Base-by-base conservation (phyloP, 345 rosid genomes). In the Ceriops decandra region DNA sequence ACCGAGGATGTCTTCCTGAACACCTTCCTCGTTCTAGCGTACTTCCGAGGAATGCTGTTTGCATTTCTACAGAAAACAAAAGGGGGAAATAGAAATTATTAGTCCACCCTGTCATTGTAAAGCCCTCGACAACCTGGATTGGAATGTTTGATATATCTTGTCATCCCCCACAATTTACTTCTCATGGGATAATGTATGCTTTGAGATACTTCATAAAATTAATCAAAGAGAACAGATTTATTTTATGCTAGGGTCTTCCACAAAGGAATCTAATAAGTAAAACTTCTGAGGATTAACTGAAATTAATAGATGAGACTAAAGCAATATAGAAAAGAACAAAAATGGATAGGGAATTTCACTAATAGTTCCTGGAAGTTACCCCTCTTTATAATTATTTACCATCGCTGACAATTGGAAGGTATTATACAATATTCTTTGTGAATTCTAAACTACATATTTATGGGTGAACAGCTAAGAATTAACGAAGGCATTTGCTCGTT, bases 1-100 rank as follows among this genome's bases (percentile, higher is more conserved):
- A 76, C 86, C 5, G 80, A 85, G 62, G 97, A 91, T 69, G 32
- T 70, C 36, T 84, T 91, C 69, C 83, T 91, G 86, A 84, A 93
- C 76, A 66, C 95, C 24, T 91, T 91, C 67, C 93, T 88, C 5
- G 74, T 81, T 13, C 16, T 42, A 42, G 15, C 3, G 49, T 42
- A 42, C 49, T 42, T 42, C 17, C 16, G 4, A 13, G 13, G 19
- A 42, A 42, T 42, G 19, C 49, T 3, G 19, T 15, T 42, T 13
- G 49, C 49, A 11, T 42, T 42, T 13, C 17, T 42, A 15, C 17
- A 42, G 5, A 42, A 3, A 42, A 15, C 5, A 42, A 42, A 3
- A 13, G 5, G 19, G 26, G 9, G 1, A 15, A 30, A 24, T 2
- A 1, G 17, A 35, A 32, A 36, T 19, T 24, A 27, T 33, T 53